A percentile compares a stretch with the other conserved stretches of the same genome.
phyloP scores from a whole-genome alignment of 768 basidiomycete genomes.

The Leucocoprinus birnbaumii region DNA sequence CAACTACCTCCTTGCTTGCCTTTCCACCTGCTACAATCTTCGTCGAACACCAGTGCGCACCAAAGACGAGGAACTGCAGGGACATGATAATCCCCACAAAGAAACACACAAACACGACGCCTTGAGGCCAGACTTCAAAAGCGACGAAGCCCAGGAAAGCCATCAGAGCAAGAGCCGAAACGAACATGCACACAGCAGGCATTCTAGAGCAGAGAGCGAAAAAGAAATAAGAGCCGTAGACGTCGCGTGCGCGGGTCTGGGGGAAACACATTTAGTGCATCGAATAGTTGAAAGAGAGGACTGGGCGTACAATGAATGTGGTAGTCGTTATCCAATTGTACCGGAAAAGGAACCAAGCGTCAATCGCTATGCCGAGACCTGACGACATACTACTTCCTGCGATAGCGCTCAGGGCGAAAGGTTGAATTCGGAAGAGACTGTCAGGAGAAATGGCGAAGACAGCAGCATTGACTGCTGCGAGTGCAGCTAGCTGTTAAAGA shows the following conservation, averaged over 20 bases:
- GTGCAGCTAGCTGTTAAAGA: constrained; percentile 46
- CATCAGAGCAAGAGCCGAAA: constrained; percentile 56
- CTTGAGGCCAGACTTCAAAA: constrained; percentile 60
- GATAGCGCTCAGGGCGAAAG: constrained; percentile 46
- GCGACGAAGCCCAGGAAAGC: constrained; percentile 59
- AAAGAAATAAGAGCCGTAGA: constrained; percentile 63
- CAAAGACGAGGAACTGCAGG: constrained; percentile 66
- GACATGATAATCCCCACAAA: constrained; percentile 55
- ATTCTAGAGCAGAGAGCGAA: constrained; percentile 66
- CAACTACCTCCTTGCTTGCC: constrained; percentile 19
- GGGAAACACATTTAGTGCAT: no score
- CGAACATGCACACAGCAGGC: constrained; percentile 59
- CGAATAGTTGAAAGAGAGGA: no score
- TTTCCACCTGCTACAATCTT: constrained; percentile 22
- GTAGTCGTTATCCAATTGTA: constrained; percentile 52
- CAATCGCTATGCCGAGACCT: constrained; percentile 61
- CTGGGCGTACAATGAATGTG: constrained; percentile 55
- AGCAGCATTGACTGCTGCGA: constrained; percentile 55
- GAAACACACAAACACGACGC: constrained; percentile 57
- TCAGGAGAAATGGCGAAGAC: constrained; percentile 62
- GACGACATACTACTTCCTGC: constrained; percentile 58
- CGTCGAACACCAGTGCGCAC: constrained; percentile 34
- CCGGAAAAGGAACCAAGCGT: constrained; percentile 63
- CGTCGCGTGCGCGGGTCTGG: constrained; percentile 49
- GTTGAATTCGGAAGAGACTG: constrained; percentile 46